A percentile compares a stretch with the other conserved stretches of the same genome.
These are phyloP conservation scores for Adansonia digitata DNA, from an alignment of 345 rosid genomes.

Conservation along the genomic window DNA sequence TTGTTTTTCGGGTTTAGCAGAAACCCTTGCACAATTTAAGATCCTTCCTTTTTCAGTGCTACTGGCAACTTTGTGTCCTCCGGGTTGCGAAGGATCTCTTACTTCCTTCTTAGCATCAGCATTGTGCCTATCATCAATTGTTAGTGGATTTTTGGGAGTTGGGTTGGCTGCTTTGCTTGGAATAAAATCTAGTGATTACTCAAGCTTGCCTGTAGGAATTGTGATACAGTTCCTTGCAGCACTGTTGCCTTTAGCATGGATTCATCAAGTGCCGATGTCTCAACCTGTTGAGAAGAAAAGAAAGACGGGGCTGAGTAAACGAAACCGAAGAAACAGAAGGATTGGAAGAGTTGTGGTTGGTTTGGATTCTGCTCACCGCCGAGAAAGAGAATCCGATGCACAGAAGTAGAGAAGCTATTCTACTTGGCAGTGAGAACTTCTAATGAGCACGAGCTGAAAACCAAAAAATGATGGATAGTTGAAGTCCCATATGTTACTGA, in stretches of 20 bases:
- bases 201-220: slow-evolving; percentile 53
- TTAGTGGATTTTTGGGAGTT: slow-evolving; percentile 64
- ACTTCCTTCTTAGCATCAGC: slow-evolving; percentile 75
- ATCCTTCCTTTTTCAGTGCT: slow-evolving; percentile 68
- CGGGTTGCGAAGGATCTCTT: slow-evolving; percentile 87
- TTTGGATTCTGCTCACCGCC: slow-evolving; percentile 35
- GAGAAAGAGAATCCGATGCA: slow-evolving; percentile 57
- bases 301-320: slow-evolving; percentile 41
- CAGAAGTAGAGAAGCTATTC: slow-evolving; percentile 16
- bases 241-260: slow-evolving; percentile 55
- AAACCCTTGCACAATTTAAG: slow-evolving; percentile 73
- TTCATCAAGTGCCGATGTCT: slow-evolving; percentile 48
- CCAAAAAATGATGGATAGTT: background rate
- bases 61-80: slow-evolving; percentile 66
- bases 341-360: slow-evolving; percentile 45
- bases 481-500: background rate
- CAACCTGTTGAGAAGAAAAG: slow-evolving; percentile 42
- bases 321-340: slow-evolving; percentile 53
- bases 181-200: slow-evolving; percentile 54
- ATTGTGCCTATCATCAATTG: slow-evolving; percentile 68
- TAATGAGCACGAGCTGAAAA: background rate
- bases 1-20: slow-evolving; percentile 77
- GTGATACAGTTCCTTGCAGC: slow-evolving; percentile 67
- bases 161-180: slow-evolving; percentile 73
- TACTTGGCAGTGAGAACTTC: background rate